A percentile compares a stretch with the other conserved stretches of the same genome.
These are phyloP conservation scores for Dactylorhiza incarnata DNA, from an alignment of 106 monocot species.

Conservation along the genomic window DNA sequence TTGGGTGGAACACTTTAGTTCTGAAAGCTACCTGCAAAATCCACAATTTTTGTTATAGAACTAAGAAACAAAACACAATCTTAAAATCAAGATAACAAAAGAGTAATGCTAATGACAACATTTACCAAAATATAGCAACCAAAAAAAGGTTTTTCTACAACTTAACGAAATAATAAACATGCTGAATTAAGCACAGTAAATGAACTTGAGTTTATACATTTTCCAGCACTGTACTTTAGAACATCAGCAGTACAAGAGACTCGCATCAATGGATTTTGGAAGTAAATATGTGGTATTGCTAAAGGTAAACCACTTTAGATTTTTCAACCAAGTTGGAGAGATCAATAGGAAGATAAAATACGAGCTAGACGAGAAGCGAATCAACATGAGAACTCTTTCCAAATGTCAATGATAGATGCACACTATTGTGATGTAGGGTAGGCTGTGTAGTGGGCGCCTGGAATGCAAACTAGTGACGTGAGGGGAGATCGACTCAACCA, in stretches of 20 bases:
- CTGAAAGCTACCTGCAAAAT: conserved; percentile 16
- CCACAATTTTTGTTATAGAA: background rate
- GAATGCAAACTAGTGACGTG: no score
- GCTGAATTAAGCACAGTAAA: background rate
- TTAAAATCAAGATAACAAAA: background rate
- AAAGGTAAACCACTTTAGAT: background rate
- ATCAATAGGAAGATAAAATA: background rate
- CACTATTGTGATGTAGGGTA: no score
- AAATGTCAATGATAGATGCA: no score
- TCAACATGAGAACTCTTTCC: background rate
- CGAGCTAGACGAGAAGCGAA: background rate
- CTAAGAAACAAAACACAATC: background rate
- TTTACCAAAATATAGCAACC: background rate
- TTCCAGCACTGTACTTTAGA: background rate
- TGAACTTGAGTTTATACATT: background rate
- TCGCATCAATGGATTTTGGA: background rate
- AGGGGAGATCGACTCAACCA: no score
- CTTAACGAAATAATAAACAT: background rate
- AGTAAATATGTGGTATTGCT: background rate
- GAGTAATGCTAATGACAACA: background rate
- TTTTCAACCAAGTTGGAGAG: background rate
- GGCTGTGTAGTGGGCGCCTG: no score
- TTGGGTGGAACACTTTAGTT: conserved; percentile 18
- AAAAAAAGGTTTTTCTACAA: background rate
- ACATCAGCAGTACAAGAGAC: background rate